Evolutionary conservation across 1,284 basidiomycete species (phyloP).

Genomic region (Ganoderma resinaceum): DNA sequence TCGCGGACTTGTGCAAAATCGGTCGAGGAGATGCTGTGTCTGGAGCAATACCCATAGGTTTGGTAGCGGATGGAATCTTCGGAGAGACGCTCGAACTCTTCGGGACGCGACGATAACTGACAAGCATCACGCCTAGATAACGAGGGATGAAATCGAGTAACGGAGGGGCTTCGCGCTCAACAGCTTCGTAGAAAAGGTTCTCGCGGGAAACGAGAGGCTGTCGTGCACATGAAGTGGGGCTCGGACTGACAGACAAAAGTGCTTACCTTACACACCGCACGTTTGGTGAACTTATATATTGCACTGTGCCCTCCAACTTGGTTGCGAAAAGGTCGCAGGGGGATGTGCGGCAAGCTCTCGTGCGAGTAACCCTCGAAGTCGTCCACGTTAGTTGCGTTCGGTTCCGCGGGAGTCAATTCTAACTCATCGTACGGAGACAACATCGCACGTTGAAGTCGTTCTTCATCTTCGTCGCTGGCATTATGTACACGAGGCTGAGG

Average conservation of each 20-base stretch:
- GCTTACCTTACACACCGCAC: slow-evolving; percentile 96
- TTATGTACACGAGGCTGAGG: slow-evolving; percentile 39
- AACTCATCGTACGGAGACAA: slow-evolving; percentile 37
- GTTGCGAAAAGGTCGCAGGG: slow-evolving; percentile 94
- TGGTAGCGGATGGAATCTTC: slow-evolving; percentile 18
- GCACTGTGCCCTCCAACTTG: slow-evolving; percentile 98
- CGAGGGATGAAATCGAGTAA: slow-evolving; percentile 94
- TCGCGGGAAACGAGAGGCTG: slow-evolving; percentile 96
- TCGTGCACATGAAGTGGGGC: background rate
- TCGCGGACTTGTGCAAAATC: slow-evolving; percentile 47
- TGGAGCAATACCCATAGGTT: slow-evolving; percentile 15
- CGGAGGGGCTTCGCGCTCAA: slow-evolving; percentile 92
- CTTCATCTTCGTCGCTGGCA: slow-evolving; percentile 48
- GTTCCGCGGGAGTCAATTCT: slow-evolving; percentile 36
- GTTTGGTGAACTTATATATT: slow-evolving; percentile 98
- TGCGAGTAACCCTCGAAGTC: slow-evolving; percentile 47
- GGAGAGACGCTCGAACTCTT: slow-evolving; percentile 35
- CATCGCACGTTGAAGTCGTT: slow-evolving; percentile 35
- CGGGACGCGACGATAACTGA: slow-evolving; percentile 87
- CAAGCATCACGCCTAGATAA: slow-evolving; percentile 98
- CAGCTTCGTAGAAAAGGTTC: slow-evolving; percentile 98
- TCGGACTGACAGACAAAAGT: slow-evolving; percentile 15
- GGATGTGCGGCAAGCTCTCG: slow-evolving; percentile 85
- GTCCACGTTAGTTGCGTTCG: slow-evolving; percentile 13
- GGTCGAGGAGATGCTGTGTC: slow-evolving; percentile 29